Conservation (phyloP, 2,329 filamentous ascomycete species). For the Cercospora beticola region DNA sequence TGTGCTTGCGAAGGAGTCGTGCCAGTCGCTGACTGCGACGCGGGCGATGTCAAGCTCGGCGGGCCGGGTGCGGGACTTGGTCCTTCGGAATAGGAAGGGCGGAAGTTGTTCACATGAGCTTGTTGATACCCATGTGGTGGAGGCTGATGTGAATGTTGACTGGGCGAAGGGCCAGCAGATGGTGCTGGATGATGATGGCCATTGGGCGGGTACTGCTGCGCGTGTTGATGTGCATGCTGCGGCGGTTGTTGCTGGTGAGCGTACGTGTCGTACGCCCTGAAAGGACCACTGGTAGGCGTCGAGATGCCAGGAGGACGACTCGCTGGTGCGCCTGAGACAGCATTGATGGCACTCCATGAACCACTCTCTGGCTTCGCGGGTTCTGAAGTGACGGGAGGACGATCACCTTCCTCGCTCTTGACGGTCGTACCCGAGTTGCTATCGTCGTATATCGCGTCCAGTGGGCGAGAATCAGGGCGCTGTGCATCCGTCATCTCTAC, state of each 20-base stretch:
- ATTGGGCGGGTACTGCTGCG: neutral
- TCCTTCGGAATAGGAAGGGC: slow-evolving; percentile 28
- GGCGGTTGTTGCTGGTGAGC: slow-evolving; percentile 21
- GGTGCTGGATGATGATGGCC: slow-evolving; percentile 11
- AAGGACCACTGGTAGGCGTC: slow-evolving; percentile 29
- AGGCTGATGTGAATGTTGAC: slow-evolving; percentile 7
- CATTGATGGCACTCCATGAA: slow-evolving; percentile 44
- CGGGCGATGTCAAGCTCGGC: slow-evolving; percentile 33
- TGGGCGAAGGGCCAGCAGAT: slow-evolving; percentile 7
- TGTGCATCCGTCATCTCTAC: slow-evolving; percentile 40
- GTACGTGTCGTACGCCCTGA: slow-evolving; percentile 34
- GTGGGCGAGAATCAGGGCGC: slow-evolving; percentile 20
- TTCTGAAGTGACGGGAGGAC: slow-evolving; percentile 23
- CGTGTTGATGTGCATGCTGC: neutral
- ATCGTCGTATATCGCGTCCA: slow-evolving; percentile 34
- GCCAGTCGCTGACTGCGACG: slow-evolving; percentile 26
- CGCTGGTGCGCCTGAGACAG: slow-evolving; percentile 29
- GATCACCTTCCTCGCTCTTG: slow-evolving; percentile 38
- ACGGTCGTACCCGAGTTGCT: slow-evolving; percentile 33
- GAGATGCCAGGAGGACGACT: slow-evolving; percentile 29
- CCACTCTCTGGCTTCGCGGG: slow-evolving; percentile 33
- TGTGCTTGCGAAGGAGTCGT: slow-evolving; percentile 32
- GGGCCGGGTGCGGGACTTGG: slow-evolving; percentile 22
- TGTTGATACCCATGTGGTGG: slow-evolving; percentile 19
- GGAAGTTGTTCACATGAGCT: slow-evolving; percentile 28